Conservation (phyloP, 2,329 filamentous ascomycete genomes). For the Pyrenophora teres region DNA sequence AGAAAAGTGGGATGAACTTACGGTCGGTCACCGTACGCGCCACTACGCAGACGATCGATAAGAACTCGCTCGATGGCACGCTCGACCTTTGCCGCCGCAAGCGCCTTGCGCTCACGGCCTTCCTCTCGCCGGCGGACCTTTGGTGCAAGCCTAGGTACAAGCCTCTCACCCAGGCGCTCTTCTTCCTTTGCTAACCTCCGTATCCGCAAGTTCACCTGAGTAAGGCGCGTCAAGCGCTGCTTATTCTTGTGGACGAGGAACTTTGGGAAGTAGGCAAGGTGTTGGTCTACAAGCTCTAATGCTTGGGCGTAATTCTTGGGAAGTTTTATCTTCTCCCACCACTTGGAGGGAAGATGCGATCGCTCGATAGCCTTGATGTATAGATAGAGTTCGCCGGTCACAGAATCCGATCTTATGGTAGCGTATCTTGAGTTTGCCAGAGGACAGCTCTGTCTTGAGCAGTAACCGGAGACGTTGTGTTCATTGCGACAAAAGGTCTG, state of each 20-base stretch:
- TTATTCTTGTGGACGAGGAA: constrained; percentile 95
- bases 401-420: constrained; percentile 81
- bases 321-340: constrained; percentile 93
- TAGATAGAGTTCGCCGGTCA: constrained; percentile 83
- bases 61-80: constrained; percentile 93
- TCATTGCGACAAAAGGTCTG: constrained; percentile 95
- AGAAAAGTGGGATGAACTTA: constrained; percentile 21
- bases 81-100: constrained; percentile 83
- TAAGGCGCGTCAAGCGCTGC: constrained; percentile 88
- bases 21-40: constrained; percentile 91
- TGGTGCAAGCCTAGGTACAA: constrained; percentile 87
- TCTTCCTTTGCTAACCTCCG: constrained; percentile 85
- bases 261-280: constrained; percentile 84
- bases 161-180: constrained; percentile 81
- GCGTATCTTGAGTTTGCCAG: constrained; percentile 92
- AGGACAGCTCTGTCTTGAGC: constrained; percentile 70
- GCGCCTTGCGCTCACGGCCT: constrained; percentile 55
- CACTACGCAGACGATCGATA: constrained; percentile 85
- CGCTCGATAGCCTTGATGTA: constrained; percentile 87
- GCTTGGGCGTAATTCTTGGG: constrained; percentile 90
- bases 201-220: constrained; percentile 82
- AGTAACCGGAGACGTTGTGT: constrained; percentile 59
- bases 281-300: constrained; percentile 70
- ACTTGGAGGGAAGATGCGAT: constrained; percentile 78
- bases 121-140: constrained; percentile 70